Percentiles rank a stretch among this genome's conserved stretches.
phyloP scores from a whole-genome alignment of 306 rosid genomes.

The Hippophae tibetana region DNA sequence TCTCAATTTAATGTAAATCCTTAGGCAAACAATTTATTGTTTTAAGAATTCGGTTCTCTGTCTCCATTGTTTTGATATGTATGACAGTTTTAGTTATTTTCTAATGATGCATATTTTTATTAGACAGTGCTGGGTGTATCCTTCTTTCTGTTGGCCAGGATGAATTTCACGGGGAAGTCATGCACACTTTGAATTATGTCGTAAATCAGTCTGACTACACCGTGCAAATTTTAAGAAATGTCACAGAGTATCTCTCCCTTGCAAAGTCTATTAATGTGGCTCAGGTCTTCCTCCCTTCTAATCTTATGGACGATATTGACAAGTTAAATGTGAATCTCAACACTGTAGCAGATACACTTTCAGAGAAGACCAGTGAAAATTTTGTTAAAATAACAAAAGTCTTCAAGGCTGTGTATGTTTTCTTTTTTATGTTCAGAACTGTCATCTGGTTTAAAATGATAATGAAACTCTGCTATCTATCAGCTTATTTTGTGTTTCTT shows the following conservation, averaged over 20 bases:
- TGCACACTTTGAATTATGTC: slow-evolving; percentile 64
- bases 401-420: slow-evolving; percentile 64
- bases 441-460: slow-evolving; percentile 10
- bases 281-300: slow-evolving; percentile 65
- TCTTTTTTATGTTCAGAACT: slow-evolving; percentile 8
- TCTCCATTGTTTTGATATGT: neutral
- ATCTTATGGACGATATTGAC: slow-evolving; percentile 74
- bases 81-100: neutral
- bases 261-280: slow-evolving; percentile 82
- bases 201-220: slow-evolving; percentile 94
- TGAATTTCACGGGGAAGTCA: slow-evolving; percentile 65
- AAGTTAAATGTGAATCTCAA: slow-evolving; percentile 60
- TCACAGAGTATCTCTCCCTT: slow-evolving; percentile 80
- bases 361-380: slow-evolving; percentile 54
- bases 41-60: neutral
- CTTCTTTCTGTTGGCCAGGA: slow-evolving; percentile 80
- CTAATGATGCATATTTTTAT: slow-evolving; percentile 9
- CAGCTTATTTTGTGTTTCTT: slow-evolving; percentile 27
- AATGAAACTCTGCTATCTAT: neutral
- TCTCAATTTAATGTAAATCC: no score
- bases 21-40: no score
- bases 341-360: slow-evolving; percentile 63
- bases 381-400: slow-evolving; percentile 52
- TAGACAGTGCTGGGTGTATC: slow-evolving; percentile 78
- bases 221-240: slow-evolving; percentile 69